Base-by-base conservation (phyloP, 2,329 filamentous ascomycete species). In the Arthroderma uncinatum region DNA sequence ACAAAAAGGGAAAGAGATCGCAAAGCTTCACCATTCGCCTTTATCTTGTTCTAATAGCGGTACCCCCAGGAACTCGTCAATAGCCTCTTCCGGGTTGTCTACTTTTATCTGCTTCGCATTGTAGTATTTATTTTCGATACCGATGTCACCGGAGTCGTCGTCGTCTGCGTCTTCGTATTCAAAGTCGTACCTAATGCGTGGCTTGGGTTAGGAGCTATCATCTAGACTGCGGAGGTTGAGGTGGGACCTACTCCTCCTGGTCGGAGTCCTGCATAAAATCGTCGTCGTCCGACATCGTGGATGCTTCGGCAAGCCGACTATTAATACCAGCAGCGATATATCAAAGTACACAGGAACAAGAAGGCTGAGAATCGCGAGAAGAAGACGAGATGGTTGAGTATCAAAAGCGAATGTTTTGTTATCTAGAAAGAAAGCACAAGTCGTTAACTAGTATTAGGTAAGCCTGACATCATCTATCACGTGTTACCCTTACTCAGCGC, bases 101-200 rank as follows among this genome's bases (percentile, higher is more conserved):
- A 79, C 78, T 77, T 97, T 98, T 70, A 95, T 84, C 75, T 97
- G 92, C 75, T 98, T 98, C 44, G 93, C 93, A 74, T 96, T 97
- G 80, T 97, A 98, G 78, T 98, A 98, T 76, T 95, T 96, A 78
- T 98, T 98, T 72, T 98, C 93, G 70, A 97, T 94, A 64, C 92
- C 90, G 65, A 96, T 87, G 70, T 96, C 89, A 58, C 85, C 90
- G 33, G 82, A 83, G 58, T 95, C 86, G 44, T 94, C 88, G 53
- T 93, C 90, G 57, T 95, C 89, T 63, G 90, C 89, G 65, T 90
- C 93, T 70, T 96, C 92, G 73, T 96, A 97, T 68, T 97, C 92
- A 71, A 97, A 97, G 74, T 97, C 93, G 70, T 96, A 90, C 66
- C 86, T 88, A 59, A 2, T 36, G 19, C 1, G 25, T 2, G 14